phyloP scores from a whole-genome alignment of 2,329 filamentous ascomycete species.

The Penicillium hesseltinei region DNA sequence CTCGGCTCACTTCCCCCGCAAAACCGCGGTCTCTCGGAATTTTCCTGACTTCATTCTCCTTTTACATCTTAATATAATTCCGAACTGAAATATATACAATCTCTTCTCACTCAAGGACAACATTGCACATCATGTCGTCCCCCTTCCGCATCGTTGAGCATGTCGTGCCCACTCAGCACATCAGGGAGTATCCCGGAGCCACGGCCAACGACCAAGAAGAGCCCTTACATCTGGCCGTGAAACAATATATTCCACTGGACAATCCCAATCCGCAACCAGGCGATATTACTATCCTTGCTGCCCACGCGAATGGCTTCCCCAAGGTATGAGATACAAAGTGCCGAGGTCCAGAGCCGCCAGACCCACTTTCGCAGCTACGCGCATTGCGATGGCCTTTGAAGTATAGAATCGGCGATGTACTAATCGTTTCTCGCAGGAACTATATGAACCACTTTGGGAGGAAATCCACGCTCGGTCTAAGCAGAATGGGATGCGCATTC shows the following conservation, averaged over 20 bases:
- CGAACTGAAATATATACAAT: neutral
- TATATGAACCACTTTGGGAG: conserved; percentile 91
- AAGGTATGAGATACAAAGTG: conserved; percentile 57
- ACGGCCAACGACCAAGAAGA: conserved; percentile 73
- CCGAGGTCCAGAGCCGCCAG: conserved; percentile 5
- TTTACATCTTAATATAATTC: neutral
- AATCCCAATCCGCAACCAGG: conserved; percentile 67
- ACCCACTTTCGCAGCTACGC: neutral
- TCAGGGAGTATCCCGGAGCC: conserved; percentile 75
- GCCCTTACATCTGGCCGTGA: conserved; percentile 69
- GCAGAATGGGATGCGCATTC: conserved; percentile 64
- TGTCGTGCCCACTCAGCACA: conserved; percentile 69
- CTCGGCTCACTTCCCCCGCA: conserved; percentile 8
- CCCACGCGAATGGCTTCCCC: conserved; percentile 88
- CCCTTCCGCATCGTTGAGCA: conserved; percentile 66
- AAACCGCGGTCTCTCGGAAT: conserved; percentile 9
- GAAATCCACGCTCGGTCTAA: conserved; percentile 65
- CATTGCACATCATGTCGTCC: conserved; percentile 45
- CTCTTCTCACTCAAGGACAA: conserved; percentile 22
- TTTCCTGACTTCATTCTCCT: conserved; percentile 20
- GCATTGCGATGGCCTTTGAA: neutral
- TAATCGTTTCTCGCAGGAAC: conserved; percentile 57
- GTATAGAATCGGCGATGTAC: neutral
- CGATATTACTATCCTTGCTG: conserved; percentile 80
- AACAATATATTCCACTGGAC: conserved; percentile 79